Evolutionary conservation across 1,284 basidiomycete species (phyloP), one percentile per base, ranked within the genome.

Genomic region (Marasmius sp.): DNA sequence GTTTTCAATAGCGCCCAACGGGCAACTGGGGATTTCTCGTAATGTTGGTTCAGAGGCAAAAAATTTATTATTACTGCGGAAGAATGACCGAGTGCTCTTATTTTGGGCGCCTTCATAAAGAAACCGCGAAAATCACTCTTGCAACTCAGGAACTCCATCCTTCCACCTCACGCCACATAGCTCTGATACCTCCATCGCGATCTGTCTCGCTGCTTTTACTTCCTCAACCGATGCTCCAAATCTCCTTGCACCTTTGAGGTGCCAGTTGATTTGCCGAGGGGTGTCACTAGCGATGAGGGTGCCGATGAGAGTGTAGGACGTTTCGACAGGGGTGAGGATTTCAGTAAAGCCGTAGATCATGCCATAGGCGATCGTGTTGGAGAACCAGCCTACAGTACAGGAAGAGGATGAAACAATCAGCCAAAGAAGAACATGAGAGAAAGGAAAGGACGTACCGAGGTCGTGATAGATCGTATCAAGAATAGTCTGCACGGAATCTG

Each of bases 181-280:
- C 65, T 45, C 66, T 2, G 76, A 73, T 20, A 79, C 72, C 58
- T 74, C 70, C 49, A 83, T 78, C 16, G 80, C 70, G 20, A 82
- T 77, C 12, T 71, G 61, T 11, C 81, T 71, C 11, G 81, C 77
- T 11, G 78, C 79, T 52, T 69, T 68, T 11, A 75, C 72, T 63
- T 81, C 75, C 3, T 78, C 78, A 33, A 71, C 60, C 0, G 73
- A 77, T 2, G 79, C 81, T 3, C 79, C 79, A 45, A 71, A 69
- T 52, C 80, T 71, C 20, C 73, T 67, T 22, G 78, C 82, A 47
- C 81, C 81, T 38, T 77, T 75, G 7, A 85, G 74, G 68, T 86
- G 84, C 83, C 84, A 86, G n/a, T 68, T 72, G 37, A 83, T 80
- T 65, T 86, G 83, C 51, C 76, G 78, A 2, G 83, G 81, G 50